These are phyloP conservation scores for Tricholomella constricta DNA, from an alignment of 768 basidiomycete species.

Conservation along the genomic window DNA sequence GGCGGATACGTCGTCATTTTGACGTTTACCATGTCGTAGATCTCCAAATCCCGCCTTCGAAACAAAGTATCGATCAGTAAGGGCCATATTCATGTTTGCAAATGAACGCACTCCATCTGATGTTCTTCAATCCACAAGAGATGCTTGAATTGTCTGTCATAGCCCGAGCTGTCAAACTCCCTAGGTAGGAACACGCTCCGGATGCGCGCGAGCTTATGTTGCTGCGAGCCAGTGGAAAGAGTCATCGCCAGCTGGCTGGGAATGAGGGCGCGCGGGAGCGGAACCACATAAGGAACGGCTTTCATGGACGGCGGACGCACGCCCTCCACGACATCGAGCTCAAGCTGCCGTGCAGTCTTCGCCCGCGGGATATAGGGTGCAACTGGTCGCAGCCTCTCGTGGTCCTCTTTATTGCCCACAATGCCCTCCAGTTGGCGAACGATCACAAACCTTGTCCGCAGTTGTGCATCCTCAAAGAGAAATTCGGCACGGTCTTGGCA, in stretches of 20 bases:
- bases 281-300: constrained; percentile 42
- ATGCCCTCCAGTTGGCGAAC: constrained; percentile 43
- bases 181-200: constrained; percentile 41
- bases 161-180: constrained; percentile 36
- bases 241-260: constrained; percentile 34
- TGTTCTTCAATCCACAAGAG: constrained; percentile 48
- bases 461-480: constrained; percentile 46
- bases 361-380: constrained; percentile 46
- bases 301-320: constrained; percentile 41
- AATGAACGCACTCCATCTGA: constrained; percentile 27
- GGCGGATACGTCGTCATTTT: constrained; percentile 28
- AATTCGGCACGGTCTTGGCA: constrained; percentile 58
- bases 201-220: constrained; percentile 34
- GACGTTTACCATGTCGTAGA: constrained; percentile 38
- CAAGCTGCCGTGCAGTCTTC: constrained; percentile 29
- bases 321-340: constrained; percentile 41
- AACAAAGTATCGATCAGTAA: background rate
- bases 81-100: background rate
- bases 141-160: constrained; percentile 48
- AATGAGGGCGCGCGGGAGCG: constrained; percentile 41
- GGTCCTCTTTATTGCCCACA: constrained; percentile 47
- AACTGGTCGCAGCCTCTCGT: constrained; percentile 45
- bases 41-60: constrained; percentile 39
- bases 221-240: constrained; percentile 29
- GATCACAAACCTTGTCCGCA: constrained; percentile 50